Conservation (phyloP, 2,329 filamentous ascomycete genomes). For the Fusarium ramigenum region DNA sequence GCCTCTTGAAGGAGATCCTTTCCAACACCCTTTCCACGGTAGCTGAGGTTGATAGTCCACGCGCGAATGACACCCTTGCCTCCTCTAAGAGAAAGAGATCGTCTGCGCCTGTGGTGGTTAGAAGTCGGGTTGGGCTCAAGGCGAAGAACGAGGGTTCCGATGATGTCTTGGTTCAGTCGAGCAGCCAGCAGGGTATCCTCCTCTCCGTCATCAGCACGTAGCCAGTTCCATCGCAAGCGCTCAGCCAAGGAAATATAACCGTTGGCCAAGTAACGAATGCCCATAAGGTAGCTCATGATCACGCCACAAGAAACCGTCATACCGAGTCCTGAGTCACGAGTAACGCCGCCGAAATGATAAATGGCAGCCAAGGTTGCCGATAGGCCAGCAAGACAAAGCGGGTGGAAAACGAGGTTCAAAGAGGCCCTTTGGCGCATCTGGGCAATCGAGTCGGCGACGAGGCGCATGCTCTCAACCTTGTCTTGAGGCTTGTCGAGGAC, state of each 20-base stretch:
- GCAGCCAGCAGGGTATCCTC: conserved; percentile 72
- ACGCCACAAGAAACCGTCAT: conserved; percentile 68
- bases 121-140: conserved; percentile 59
- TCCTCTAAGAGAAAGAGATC: conserved; percentile 56
- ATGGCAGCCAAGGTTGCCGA: conserved; percentile 53
- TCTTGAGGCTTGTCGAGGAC: conserved; percentile 64
- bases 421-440: conserved; percentile 80
- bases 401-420: conserved; percentile 70
- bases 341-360: conserved; percentile 58
- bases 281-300: conserved; percentile 70
- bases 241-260: conserved; percentile 73
- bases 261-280: conserved; percentile 67
- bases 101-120: conserved; percentile 48
- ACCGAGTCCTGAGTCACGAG: conserved; percentile 62
- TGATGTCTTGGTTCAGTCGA: conserved; percentile 72
- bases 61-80: conserved; percentile 79
- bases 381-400: conserved; percentile 61
- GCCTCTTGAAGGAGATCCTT: conserved; percentile 77
- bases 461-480: conserved; percentile 72
- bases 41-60: conserved; percentile 79
- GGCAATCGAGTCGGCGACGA: conserved; percentile 83
- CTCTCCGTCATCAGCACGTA: conserved; percentile 55
- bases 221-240: conserved; percentile 68
- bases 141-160: conserved; percentile 76
- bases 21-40: conserved; percentile 77